Evolutionary conservation across 225 moss, liverwort and hornwort species (phyloP), one percentile per base, ranked within the genome.

Genomic region (Marchantia paleacea): DNA sequence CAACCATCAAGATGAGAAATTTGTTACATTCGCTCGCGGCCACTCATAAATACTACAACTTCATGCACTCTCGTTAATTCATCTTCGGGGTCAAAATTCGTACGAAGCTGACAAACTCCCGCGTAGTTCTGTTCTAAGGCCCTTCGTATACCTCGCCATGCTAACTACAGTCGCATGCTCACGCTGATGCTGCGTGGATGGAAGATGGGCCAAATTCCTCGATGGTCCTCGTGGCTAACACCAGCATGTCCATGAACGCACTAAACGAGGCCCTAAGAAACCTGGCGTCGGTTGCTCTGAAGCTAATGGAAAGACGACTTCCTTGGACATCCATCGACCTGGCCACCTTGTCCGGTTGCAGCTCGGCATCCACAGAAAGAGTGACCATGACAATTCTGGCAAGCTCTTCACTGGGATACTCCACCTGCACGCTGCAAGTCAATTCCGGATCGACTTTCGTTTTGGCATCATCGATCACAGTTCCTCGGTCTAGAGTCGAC

Each of bases 171-270:
- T 49, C 9, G 9, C 8, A 0, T 50, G 19, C 70, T 71, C 70
- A 71, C 6, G 11, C 60, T 9, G 20, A 64, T 12, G 30, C 19
- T 10, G 30, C 75, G 30, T 49, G 52, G 22, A 52, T 22, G 14
- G 66, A 52, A 51, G 58, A 70, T 9, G 90, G 91, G 47, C 95
- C 91, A 72, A 95, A 93, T 71, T 90, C 90, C 84, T 95, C 95
- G 22, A 92, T 77, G 8, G 93, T 93, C 30, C 73, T 85, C 10
- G 89, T 92, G 61, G 91, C 90, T 63, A 93, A 84, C 28, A 87
- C 85, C 30, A 95, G 83, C 86, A 91, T 78, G 71, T 95, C 95
- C 93, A 95, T 89, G 28, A 95, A 93, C 18, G 93, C 84, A 83
- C 73, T 95, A 77, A 85, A 91, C 0, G 95, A 93, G 25, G 93